Evolutionary conservation across 495 filamentous ascomycete species (phyloP).

Genomic region (Ascobolus immersus): DNA sequence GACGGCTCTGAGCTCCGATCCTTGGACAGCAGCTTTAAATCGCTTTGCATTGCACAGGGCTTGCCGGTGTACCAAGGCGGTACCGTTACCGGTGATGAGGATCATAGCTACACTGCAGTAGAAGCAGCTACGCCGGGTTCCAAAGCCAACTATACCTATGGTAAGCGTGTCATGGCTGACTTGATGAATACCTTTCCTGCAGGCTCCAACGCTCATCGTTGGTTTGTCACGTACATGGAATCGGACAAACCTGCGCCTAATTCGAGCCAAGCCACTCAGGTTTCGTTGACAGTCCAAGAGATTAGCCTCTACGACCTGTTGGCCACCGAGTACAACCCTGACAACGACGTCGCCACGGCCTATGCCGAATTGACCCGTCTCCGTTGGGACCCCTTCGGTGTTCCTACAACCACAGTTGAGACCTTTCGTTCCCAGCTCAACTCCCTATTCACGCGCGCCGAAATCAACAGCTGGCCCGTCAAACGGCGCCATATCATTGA

Average conservation of each 20-base stretch:
- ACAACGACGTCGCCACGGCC: not conserved
- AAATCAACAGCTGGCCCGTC: too few relatives aligned
- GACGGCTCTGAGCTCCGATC: too few relatives aligned
- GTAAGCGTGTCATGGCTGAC: not conserved
- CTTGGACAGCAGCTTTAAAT: too few relatives aligned
- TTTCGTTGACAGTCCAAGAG: not conserved
- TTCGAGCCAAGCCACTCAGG: not conserved
- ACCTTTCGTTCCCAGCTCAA: too few relatives aligned
- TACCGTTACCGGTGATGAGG: not conserved
- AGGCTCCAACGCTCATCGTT: not conserved
- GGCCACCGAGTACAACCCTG: not conserved
- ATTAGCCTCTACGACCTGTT: not conserved
- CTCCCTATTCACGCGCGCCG: too few relatives aligned
- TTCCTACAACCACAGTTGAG: too few relatives aligned
- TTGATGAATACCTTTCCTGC: not conserved
- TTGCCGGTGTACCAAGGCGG: not conserved
- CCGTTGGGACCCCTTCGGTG: not conserved
- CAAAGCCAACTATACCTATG: not conserved
- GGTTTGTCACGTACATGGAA: not conserved
- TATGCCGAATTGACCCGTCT: not conserved
- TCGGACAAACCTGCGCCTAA: not conserved
- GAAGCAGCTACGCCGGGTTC: not conserved
- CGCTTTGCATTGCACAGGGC: too few relatives aligned
- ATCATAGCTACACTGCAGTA: not conserved
- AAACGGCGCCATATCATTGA: too few relatives aligned